Base-by-base conservation (phyloP, 2,329 filamentous ascomycete genomes). In the Coniochaeta ligniaria region DNA sequence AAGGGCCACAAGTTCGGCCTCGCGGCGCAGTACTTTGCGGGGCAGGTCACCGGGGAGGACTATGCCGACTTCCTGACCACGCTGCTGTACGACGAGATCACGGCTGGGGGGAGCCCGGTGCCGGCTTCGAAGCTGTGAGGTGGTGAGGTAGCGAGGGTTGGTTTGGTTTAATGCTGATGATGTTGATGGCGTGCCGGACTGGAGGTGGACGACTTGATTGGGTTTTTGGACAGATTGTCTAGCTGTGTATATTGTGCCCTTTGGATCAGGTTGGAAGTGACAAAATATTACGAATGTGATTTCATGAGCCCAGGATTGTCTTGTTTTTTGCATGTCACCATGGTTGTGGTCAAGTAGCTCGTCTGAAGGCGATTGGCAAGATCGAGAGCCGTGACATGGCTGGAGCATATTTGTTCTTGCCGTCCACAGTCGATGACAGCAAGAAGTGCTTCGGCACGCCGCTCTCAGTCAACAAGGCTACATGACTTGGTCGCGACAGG, bases 11-110 rank as follows among this genome's bases (percentile, higher is more conserved):
- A 97, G 82, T 97, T 83, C 79, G 86, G 89, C 62, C 83, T 96
- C 59, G 95, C 95, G 0, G 91, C 91, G 1, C 89, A 96, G 76
- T 98, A 98, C 78, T 97, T 98, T 72, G 86, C 91, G 36, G 81
- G 85, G 54, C 95, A 99, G 81, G 90, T 98, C 61, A 98, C 94
- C 3, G 95, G 95, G 60, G 95, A 98, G 81, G 93, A 97, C 67
- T 98, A 98, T 74, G 92, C 93, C 14, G 95, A 99, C 75, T 98
- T 98, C 80, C 77, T 99, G 79, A 97, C 92, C 8, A 78, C 79
- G 59, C 77, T 96, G 66, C 77, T 96, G 58, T 96, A 96, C 76
- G 91, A 94, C 69, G 91, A 95, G 75, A 95, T 96, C 71, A 93
- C 91, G 20, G 85, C 86, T 62, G 82, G 90, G 61, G 89, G 89